Evolutionary conservation across 2,329 filamentous ascomycete genomes (phyloP).

Genomic region (Cordyceps tenuipes): DNA sequence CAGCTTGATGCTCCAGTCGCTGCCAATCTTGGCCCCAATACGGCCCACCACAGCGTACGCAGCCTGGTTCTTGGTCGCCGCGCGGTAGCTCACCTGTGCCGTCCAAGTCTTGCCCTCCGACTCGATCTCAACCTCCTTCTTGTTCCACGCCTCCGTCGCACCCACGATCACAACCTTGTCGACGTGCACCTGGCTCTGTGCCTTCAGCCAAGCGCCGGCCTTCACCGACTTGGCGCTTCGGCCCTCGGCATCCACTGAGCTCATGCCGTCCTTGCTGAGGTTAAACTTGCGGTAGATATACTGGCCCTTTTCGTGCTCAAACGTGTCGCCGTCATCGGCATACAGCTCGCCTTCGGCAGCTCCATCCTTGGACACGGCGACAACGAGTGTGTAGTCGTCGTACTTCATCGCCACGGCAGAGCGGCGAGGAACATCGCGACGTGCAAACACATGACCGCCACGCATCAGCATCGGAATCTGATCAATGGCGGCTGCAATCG

Average conservation of each 20-base stretch:
- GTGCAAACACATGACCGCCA: slow-evolving; percentile 83
- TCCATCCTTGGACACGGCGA: slow-evolving; percentile 53
- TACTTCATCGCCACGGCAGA: slow-evolving; percentile 85
- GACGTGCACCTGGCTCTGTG: slow-evolving; percentile 67
- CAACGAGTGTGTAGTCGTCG: slow-evolving; percentile 88
- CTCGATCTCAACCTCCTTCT: slow-evolving; percentile 49
- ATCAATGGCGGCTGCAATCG: slow-evolving; percentile 69
- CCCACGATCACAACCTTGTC: slow-evolving; percentile 82
- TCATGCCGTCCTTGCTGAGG: slow-evolving; percentile 53
- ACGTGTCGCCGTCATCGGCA: slow-evolving; percentile 87
- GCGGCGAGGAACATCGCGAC: slow-evolving; percentile 78
- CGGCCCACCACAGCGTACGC: slow-evolving; percentile 46
- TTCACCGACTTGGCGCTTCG: slow-evolving; percentile 43
- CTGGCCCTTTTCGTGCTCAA: slow-evolving; percentile 75
- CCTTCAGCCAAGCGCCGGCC: slow-evolving; percentile 66
- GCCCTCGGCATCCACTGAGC: slow-evolving; percentile 58
- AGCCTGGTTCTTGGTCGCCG: slow-evolving; percentile 37
- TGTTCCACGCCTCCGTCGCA: slow-evolving; percentile 64
- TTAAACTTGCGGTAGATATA: slow-evolving; percentile 80
- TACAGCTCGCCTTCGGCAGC: slow-evolving; percentile 74
- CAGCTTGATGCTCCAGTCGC: slow-evolving; percentile 43
- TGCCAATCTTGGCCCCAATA: slow-evolving; percentile 42
- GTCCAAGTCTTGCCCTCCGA: slow-evolving; percentile 46
- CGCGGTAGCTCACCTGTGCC: slow-evolving; percentile 52
- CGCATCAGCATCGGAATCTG: slow-evolving; percentile 87